Evolutionary conservation across 2,329 filamentous ascomycete genomes (phyloP).

Genomic region (Pyrenophora teres): DNA sequence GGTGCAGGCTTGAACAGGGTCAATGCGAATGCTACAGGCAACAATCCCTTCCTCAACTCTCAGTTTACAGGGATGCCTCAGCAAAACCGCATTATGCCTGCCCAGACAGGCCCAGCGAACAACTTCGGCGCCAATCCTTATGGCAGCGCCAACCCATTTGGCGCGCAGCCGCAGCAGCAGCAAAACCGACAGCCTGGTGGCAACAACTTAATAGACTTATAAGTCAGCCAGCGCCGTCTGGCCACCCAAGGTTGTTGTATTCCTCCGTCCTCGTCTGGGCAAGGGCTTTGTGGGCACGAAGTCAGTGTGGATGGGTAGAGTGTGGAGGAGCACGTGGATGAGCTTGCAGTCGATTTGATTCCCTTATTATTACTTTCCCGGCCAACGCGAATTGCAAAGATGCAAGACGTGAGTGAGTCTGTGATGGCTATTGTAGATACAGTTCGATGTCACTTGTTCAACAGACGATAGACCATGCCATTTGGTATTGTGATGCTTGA

Average conservation of each 20-base stretch:
- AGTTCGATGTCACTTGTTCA: conserved; percentile 4
- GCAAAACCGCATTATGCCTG: conserved; percentile 53
- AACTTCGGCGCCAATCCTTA: conserved; percentile 52
- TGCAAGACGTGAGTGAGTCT: conserved; percentile 4
- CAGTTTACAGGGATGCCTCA: conserved; percentile 75
- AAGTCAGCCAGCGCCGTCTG: conserved; percentile 1
- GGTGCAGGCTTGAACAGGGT: conserved; percentile 77
- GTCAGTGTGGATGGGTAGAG: neutral
- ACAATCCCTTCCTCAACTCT: conserved; percentile 85
- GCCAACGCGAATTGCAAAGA: conserved; percentile 10
- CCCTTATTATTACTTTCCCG: conserved; percentile 17
- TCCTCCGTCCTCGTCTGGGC: conserved; percentile 19
- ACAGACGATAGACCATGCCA: conserved; percentile 1
- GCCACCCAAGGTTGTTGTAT: conserved; percentile 7
- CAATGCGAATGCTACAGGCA: conserved; percentile 70
- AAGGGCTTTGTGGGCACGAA: neutral
- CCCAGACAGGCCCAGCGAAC: conserved; percentile 57
- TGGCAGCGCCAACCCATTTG: conserved; percentile 61
- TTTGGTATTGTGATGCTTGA: too few relatives aligned
- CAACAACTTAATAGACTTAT: conserved; percentile 68
- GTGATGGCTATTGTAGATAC: conserved; percentile 14
- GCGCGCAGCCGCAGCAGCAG: conserved; percentile 46
- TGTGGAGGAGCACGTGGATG: neutral
- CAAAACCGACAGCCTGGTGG: conserved; percentile 51
- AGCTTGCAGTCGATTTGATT: conserved; percentile 24